Base-by-base conservation (phyloP, 345 rosid species). In the Mercurialis annua region DNA sequence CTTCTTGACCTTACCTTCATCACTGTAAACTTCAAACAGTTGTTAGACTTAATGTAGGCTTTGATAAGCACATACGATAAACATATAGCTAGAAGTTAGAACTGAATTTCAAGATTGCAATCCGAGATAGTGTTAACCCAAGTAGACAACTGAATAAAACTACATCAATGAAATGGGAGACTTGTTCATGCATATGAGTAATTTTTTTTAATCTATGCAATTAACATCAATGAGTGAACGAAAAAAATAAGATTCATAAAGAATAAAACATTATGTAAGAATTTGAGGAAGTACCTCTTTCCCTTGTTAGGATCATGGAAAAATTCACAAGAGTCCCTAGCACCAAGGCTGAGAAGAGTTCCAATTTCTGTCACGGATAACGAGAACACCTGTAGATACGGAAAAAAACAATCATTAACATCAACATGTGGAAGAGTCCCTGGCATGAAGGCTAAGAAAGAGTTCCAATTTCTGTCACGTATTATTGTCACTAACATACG, bases 1-100 rank as follows among this genome's bases (percentile, higher is more conserved):
- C 86, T 93, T 93, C 80, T 91, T 87, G 70, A 93, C 82, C 78
- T 89, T 86, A 62, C 98, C 97, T 78, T 93, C 98, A 16, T 93
- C 98, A 61, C 97, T 88, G 76, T 75, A 85, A 67, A 64, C 10
- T 34, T 51, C 59, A 29, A 53, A 61, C 66, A 67, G 44, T 40
- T 40, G 2, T 9, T 9, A 34, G 4, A 3, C 18, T 20, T 3
- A 48, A 6, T 48, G 8, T 23, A 48, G 17, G 23, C n/a, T 48
- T 48, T 6, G 4, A 48, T 48, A 46, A 16, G 52, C 52, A 15
- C 14, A 26, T 10, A 46, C 47, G 42, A 47, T 20, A 63, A 52
- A 33, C 36, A 14, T 26, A 12, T 61, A 11, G 9, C 33, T 1
- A 26, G 10, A 23, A 3, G 12, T 44, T n/a, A 10, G 44, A 18